Evolutionary conservation across 1,139 yeast genomes (phyloP), one percentile per base, ranked within the genome.

Genomic region (Yamadazyma aaseri): DNA sequence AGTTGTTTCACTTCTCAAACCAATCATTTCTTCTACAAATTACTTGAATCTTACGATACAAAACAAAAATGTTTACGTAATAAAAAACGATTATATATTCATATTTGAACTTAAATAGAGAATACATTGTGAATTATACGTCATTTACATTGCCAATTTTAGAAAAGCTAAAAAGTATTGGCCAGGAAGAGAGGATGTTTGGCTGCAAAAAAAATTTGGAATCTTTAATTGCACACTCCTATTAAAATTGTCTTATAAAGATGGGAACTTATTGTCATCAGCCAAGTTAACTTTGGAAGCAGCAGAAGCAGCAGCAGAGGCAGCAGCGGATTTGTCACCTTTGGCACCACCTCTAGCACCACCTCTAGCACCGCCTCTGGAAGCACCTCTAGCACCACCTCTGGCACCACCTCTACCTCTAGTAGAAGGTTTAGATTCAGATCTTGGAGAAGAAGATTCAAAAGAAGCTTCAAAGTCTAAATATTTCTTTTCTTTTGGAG

Each of bases 401-500:
- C 65, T 59, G 46, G 56, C 46, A 42, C 51, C 56, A 40, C 55
- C 57, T 49, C 55, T 49, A 37, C 39, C 39, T 39, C 44, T 53
- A 37, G 55, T 39, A 33, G 42, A 45, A 26, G 45, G 35, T 6
- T 9, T 17, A n/a, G n/a, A n/a, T n/a, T n/a, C n/a, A n/a, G n/a
- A n/a, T 31, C 41, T 33, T 36, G 53, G 44, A 26, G 44, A 47
- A 44, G 71, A 65, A 44, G 81, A 87, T 47, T 80, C 71, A 55
- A 81, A 81, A 38, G 73, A 63, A 43, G 86, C 83, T 46, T 77
- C 76, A 51, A 81, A 65, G 47, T 81, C 86, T 59, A 84, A 73
- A 61, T 69, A 69, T 56, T 71, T 74, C 79, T 83, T 84, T 58
- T 78, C 78, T 73, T 83, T 83, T 56, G 65, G 71, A 42, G 78